Base-by-base conservation (phyloP, 2,329 filamentous ascomycete species). In the Alternaria sp. region DNA sequence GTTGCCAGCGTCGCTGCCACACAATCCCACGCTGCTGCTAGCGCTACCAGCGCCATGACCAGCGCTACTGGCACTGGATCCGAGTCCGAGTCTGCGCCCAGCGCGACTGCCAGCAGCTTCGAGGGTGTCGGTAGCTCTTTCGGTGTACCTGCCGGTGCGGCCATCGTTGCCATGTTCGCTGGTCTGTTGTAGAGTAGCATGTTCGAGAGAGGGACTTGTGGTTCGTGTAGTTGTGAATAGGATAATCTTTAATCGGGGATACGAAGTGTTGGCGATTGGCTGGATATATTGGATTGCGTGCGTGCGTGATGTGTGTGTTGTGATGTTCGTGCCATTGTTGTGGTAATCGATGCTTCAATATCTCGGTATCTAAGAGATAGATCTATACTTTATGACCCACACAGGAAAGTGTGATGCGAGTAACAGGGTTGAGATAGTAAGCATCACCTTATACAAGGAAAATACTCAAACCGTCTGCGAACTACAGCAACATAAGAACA, bases 111-210 rank as follows among this genome's bases (percentile, higher is more conserved):
- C 4, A 58, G 54, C 5, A 25, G 37, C 18, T 72, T 72, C 37
- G 65, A 66, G 2, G 75, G 74, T 6, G 70, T 72, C 15, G 65
- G 64, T 26, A 61, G 44, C 30, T 30, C 49, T 6, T 54, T 61
- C 14, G 51, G 60, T 2, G 61, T 61, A 12, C 58, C 64, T 5
- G 70, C 66, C 33, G 70, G 78, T 58, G 69, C 74, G 26, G 66
- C 78, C 3, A 44, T 78, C 23, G 74, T 75, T 55, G 73, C 66
- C 11, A 33, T 71, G 23, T 46, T 73, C 4, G 65, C 60, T 21
- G 63, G 67, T 4, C 33, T 72, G 18, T 69, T 74, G 45, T 74
- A 71, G 51, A 45, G 37, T 41, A 41, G 37, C 37, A 41, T 41
- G 56, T 10, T 5, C 20, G 30, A n/a, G 15, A 8, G 21, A 18